Conservation (phyloP, 495 filamentous ascomycete genomes). For the Recurvomyces mirabilis region DNA sequence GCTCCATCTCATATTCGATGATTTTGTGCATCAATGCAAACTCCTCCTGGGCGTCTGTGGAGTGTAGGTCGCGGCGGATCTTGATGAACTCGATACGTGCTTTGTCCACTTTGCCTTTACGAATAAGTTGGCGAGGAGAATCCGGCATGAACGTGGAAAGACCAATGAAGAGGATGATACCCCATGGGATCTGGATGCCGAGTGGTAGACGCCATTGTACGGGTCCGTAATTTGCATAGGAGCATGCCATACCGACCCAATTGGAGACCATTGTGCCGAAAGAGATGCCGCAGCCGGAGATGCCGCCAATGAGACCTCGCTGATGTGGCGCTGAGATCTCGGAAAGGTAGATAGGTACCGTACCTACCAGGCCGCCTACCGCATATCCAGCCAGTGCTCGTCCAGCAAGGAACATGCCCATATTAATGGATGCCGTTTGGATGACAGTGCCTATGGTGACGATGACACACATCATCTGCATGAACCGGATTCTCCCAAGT, state of each 20-base stretch:
- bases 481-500: constrained; percentile 48
- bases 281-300: constrained; percentile 47
- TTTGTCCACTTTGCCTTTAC: constrained; percentile 40
- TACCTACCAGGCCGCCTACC: constrained; percentile 46
- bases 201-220: constrained; percentile 49
- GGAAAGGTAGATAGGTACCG: constrained; percentile 48
- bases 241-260: constrained; percentile 33
- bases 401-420: constrained; percentile 50
- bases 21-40: constrained; percentile 45
- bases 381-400: constrained; percentile 45
- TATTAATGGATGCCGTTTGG: constrained; percentile 47
- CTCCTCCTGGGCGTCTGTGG: constrained; percentile 41
- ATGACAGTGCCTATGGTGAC: constrained; percentile 47
- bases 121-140: constrained; percentile 46
- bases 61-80: constrained; percentile 39
- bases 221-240: constrained; percentile 42
- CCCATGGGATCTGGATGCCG: constrained; percentile 42
- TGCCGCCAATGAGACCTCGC: constrained; percentile 47
- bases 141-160: constrained; percentile 49
- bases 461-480: constrained; percentile 46
- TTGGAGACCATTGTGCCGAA: constrained; percentile 49
- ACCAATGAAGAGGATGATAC: constrained; percentile 45
- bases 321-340: constrained; percentile 44
- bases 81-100: constrained; percentile 40
- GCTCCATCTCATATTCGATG: constrained; percentile 50